Base-by-base conservation (phyloP, 768 basidiomycete genomes). In the Tulasnella sp. region DNA sequence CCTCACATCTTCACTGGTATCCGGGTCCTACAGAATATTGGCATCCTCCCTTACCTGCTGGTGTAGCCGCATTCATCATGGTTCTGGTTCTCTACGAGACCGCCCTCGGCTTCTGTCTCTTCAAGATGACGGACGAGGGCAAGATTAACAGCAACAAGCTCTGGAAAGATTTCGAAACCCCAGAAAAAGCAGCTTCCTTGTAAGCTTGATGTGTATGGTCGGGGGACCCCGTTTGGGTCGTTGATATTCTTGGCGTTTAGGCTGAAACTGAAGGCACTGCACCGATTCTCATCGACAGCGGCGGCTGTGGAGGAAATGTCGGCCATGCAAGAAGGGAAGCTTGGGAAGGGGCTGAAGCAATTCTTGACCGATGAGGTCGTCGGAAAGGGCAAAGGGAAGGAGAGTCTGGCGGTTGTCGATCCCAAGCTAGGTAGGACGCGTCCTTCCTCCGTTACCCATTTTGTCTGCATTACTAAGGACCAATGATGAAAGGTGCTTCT, bases 61-160 rank as follows among this genome's bases (percentile, higher is more conserved):
- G 42, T 17, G 11, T 45, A 45, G 3, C 42, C 42, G 42, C 54
- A 29, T 58, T n/a, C 54, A 69, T 25, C 72, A 76, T 76, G 74
- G 74, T 99, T 96, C 89, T 98, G 84, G 96, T 99, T 67, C 87
- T 99, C 79, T 95, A 96, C 86, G 97, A 99, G 86, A 96, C 95
- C 1, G 89, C 95, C 52, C 89, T 97, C 84, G 95, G 97, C 84
- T 98, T 95, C 87, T 96, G 94, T 86, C 91, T 99, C 74, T 98
- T 99, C 91, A 97, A 97, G 84, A 88, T 97, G 79, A 91, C 91
- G 73, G 91, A 95, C 85, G 86, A 93, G 52, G 92, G 92, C 75
- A 97, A 96, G 86, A 85, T 97, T 73, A 89, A 91, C 81, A 91
- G 89, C 79, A 91, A 91, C 75, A 91, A 97, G 84, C 84, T 98